Conservation (phyloP, 306 rosid species). For the Cucumis melo region DNA sequence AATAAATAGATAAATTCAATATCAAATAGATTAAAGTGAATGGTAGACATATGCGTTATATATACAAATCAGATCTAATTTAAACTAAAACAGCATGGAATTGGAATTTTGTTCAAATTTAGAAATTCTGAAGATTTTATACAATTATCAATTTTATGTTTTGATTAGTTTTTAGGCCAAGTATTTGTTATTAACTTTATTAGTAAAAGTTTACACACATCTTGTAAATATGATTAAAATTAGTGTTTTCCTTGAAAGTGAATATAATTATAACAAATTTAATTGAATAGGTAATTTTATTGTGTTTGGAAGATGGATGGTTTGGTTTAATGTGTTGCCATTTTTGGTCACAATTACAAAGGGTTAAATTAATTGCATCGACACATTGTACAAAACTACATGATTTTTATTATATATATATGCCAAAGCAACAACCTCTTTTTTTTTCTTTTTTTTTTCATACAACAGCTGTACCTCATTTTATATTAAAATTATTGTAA, state of each 20-base stretch:
- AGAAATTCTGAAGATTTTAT: too few species aligned
- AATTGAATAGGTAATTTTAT: too few species aligned
- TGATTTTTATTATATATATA: background rate
- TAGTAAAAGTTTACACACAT: background rate
- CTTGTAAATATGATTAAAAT: too few species aligned
- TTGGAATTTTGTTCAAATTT: background rate
- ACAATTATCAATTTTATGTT: background rate
- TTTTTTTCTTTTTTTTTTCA: background rate
- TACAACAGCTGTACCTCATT: background rate
- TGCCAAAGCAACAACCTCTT: background rate
- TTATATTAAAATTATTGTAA: background rate
- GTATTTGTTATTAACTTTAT: too few species aligned
- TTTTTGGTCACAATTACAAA: too few species aligned
- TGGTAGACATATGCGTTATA: background rate
- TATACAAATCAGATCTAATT: background rate
- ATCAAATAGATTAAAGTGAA: background rate
- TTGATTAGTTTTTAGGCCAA: background rate
- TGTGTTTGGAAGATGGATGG: too few species aligned
- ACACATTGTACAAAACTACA: background rate
- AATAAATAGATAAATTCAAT: too few species aligned
- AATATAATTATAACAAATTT: too few species aligned
- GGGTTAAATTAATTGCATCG: background rate
- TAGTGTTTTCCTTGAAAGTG: too few species aligned
- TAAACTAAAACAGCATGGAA: background rate
- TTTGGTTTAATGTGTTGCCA: too few species aligned